Percentiles rank a stretch among this genome's conserved stretches.
phyloP scores from a whole-genome alignment of 192 early-diverging fungal genomes.

The Backusella sp. region DNA sequence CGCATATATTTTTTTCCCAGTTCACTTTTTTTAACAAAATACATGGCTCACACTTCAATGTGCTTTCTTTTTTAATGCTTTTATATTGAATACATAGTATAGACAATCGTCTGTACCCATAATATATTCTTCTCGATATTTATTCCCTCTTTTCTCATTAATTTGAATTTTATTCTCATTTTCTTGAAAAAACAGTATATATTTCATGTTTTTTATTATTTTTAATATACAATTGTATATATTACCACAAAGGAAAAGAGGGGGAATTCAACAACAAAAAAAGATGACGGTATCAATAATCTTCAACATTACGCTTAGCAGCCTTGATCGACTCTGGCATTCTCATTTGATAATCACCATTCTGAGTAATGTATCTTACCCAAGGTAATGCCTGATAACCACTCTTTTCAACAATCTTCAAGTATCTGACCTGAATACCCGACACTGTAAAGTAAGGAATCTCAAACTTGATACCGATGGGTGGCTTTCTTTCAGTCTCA shows the following conservation, averaged over 20 bases:
- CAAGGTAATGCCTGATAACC: constrained; percentile 88
- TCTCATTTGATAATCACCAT: constrained; percentile 94
- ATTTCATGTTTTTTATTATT: not conserved
- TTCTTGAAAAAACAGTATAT: no score
- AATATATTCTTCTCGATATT: no score
- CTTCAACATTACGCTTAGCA: constrained; percentile 41
- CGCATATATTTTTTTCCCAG: no score
- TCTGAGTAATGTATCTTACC: constrained; percentile 89
- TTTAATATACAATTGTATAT: not conserved
- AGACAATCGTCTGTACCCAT: no score
- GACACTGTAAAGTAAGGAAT: constrained; percentile 90
- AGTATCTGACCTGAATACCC: constrained; percentile 87
- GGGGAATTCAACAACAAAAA: not conserved
- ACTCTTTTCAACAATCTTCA: constrained; percentile 88
- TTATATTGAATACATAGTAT: no score
- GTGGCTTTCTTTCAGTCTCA: constrained; percentile 77
- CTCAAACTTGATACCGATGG: constrained; percentile 85
- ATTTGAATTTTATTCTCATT: no score
- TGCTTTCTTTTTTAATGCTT: no score
- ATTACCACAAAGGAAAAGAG: not conserved
- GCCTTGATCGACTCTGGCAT: constrained; percentile 85
- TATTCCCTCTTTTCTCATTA: no score
- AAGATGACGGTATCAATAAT: constrained; percentile 14
- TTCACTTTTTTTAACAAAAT: no score
- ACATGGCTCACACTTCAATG: no score